Evolutionary conservation across 2,329 filamentous ascomycete species (phyloP).

Genomic region (Magnaporthales sp.): DNA sequence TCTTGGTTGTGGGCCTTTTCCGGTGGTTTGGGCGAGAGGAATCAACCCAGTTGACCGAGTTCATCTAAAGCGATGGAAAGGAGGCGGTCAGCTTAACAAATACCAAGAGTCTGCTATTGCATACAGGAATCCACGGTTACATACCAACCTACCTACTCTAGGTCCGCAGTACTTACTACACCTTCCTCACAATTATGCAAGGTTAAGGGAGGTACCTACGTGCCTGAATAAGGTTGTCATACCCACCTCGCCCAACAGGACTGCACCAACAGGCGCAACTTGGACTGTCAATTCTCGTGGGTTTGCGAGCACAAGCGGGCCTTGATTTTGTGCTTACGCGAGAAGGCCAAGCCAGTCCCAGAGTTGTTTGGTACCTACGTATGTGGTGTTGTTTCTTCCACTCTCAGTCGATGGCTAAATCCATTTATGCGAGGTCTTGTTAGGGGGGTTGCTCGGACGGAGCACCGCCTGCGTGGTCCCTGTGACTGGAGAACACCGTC

Average conservation of each 20-base stretch:
- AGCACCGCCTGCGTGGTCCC: neutral
- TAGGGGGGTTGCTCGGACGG: neutral
- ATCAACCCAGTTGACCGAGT: neutral
- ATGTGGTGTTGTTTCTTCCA: neutral
- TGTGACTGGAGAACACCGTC: neutral
- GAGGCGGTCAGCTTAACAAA: neutral
- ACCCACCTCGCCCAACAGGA: neutral
- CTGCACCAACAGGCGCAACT: neutral
- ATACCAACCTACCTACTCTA: too few relatives aligned
- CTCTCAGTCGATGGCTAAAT: neutral
- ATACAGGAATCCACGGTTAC: too few relatives aligned
- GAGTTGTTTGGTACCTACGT: slow-evolving; percentile 1
- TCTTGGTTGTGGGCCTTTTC: slow-evolving; percentile 1
- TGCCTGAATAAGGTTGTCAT: neutral
- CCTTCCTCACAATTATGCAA: neutral
- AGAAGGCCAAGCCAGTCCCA: neutral
- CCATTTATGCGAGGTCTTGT: neutral
- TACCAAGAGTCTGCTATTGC: too few relatives aligned
- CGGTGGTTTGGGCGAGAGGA: neutral
- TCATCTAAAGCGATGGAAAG: neutral
- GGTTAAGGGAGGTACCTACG: neutral
- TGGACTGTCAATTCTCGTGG: neutral
- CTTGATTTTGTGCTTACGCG: neutral
- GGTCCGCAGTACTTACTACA: neutral
- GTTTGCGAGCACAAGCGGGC: neutral